Percentiles rank a stretch among this genome's conserved stretches.
Evolutionary conservation across 768 basidiomycete species (phyloP).

Genomic region (Chalciporus piperatus): DNA sequence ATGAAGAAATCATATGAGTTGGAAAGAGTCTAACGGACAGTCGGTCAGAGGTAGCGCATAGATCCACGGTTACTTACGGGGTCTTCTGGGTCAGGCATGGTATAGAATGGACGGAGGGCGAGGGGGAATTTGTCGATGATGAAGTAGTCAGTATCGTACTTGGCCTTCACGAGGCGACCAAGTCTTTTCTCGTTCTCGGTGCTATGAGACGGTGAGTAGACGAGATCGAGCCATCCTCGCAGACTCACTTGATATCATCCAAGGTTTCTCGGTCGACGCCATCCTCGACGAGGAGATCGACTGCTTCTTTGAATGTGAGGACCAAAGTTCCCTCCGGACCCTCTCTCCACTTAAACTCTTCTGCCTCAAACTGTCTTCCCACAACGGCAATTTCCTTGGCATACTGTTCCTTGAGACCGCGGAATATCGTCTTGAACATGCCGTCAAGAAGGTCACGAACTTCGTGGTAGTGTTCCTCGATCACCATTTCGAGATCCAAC

Average conservation of each 20-base stretch:
- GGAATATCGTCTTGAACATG: constrained; percentile 85
- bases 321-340: constrained; percentile 69
- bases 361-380: constrained; percentile 86
- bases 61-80: constrained; percentile 50
- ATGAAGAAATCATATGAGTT: constrained; percentile 99
- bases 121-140: constrained; percentile 99
- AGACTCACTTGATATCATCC: constrained; percentile 84
- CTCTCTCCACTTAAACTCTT: constrained; percentile 91
- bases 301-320: constrained; percentile 83
- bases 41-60: constrained; percentile 2
- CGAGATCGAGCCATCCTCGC: neutral
- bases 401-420: constrained; percentile 73
- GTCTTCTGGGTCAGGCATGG: constrained; percentile 95
- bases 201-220: constrained; percentile 40
- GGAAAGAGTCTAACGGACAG: constrained; percentile 63
- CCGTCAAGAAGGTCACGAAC: constrained; percentile 89
- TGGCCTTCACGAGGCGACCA: constrained; percentile 83
- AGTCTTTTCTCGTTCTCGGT: constrained; percentile 95
- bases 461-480: constrained; percentile 99
- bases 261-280: constrained; percentile 74
- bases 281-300: constrained; percentile 82
- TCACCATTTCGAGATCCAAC: constrained; percentile 97
- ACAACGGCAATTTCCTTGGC: constrained; percentile 80
- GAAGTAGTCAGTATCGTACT: constrained; percentile 97
- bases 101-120: constrained; percentile 95